Evolutionary conservation across 345 rosid species (phyloP).

Genomic region (Salix brachista): DNA sequence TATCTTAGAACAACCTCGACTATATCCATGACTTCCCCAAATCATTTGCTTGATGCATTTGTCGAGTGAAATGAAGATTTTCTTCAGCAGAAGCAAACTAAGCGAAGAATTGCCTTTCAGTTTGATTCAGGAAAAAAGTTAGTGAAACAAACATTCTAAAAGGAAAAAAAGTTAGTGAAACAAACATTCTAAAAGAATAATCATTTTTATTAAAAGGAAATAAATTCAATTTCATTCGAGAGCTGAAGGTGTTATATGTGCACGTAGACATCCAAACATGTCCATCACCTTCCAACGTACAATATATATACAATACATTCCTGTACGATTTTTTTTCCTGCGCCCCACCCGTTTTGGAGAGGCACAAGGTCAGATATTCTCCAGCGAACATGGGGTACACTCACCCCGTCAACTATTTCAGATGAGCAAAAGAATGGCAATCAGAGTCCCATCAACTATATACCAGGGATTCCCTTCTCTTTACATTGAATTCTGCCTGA

Average conservation of each 20-base stretch:
- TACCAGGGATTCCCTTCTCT: neutral
- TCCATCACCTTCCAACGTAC: neutral
- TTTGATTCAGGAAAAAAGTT: no score
- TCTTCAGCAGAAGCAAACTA: no score
- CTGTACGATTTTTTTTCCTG: neutral
- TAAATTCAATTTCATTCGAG: neutral
- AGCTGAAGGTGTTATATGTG: neutral
- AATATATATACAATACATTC: neutral
- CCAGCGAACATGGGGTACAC: neutral
- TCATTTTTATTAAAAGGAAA: neutral
- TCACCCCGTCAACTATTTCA: neutral
- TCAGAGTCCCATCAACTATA: neutral
- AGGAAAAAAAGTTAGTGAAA: no score
- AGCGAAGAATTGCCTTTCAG: no score
- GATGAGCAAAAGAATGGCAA: conserved; percentile 2
- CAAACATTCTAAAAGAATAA: neutral
- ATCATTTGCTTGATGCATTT: no score
- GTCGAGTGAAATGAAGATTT: no score
- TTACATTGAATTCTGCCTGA: neutral
- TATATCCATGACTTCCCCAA: no score
- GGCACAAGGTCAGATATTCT: neutral
- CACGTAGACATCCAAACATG: neutral
- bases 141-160: neutral
- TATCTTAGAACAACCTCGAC: no score
- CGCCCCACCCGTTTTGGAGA: neutral